phyloP scores from a whole-genome alignment of 116 monocot genomes.

The Trichopus zeylanicus region DNA sequence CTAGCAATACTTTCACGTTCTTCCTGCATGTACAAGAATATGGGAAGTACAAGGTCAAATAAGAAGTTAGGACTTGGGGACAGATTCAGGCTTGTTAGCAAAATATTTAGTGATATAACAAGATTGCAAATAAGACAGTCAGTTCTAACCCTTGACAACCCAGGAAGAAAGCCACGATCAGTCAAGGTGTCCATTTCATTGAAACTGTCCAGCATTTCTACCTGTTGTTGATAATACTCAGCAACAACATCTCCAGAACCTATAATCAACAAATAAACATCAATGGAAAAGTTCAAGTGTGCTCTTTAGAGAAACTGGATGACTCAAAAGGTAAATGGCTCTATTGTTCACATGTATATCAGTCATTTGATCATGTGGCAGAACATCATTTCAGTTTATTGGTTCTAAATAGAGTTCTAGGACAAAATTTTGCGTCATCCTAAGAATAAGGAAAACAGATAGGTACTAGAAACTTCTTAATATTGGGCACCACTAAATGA shows the following conservation, averaged over 20 bases:
- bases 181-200: slow-evolving; percentile 84
- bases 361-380: too few relatives aligned
- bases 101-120: background rate
- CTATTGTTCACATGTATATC: too few relatives aligned
- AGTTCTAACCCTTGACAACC: slow-evolving; percentile 55
- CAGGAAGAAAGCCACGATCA: slow-evolving; percentile 77
- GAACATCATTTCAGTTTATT: too few relatives aligned
- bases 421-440: too few relatives aligned
- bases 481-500: too few relatives aligned
- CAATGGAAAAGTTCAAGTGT: background rate
- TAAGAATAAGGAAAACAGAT: too few relatives aligned
- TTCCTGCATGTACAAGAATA: slow-evolving; percentile 29
- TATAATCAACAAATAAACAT: slow-evolving; percentile 6
- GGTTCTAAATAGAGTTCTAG: too few relatives aligned
- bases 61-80: background rate
- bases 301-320: background rate
- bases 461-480: too few relatives aligned
- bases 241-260: slow-evolving; percentile 58
- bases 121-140: background rate
- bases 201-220: slow-evolving; percentile 88
- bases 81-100: background rate
- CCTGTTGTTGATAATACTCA: slow-evolving; percentile 85
- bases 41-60: background rate
- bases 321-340: too few relatives aligned
- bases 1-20: slow-evolving; percentile 59